A percentile compares a stretch with the other conserved stretches of the same genome.
These are phyloP conservation scores for Penicillium verrucosum DNA, from an alignment of 2,329 filamentous ascomycete genomes.

Conservation along the genomic window DNA sequence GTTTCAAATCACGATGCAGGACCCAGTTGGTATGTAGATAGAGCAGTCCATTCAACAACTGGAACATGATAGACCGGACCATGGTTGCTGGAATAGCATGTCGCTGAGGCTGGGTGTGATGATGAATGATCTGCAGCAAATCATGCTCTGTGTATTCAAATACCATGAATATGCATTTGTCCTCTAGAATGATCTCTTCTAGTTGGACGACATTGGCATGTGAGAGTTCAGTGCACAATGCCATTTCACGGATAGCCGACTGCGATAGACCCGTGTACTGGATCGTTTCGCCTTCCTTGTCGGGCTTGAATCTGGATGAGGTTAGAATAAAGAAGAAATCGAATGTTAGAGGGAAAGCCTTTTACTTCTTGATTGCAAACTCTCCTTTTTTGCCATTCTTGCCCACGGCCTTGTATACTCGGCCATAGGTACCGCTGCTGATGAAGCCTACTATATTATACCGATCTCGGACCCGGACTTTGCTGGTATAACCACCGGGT, in stretches of 20 bases:
- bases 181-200: slow-evolving; percentile 93
- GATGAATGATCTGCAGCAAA: slow-evolving; percentile 94
- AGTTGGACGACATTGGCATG: slow-evolving; percentile 88
- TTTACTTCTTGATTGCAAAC: slow-evolving; percentile 95
- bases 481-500: slow-evolving; percentile 58
- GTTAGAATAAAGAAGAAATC: slow-evolving; percentile 14
- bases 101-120: slow-evolving; percentile 84
- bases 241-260: slow-evolving; percentile 96
- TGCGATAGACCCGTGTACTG: slow-evolving; percentile 98
- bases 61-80: slow-evolving; percentile 92
- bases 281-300: slow-evolving; percentile 93
- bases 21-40: slow-evolving; percentile 98
- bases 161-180: slow-evolving; percentile 99
- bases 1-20: slow-evolving; percentile 92
- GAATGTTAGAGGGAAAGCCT: slow-evolving; percentile 16
- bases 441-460: slow-evolving; percentile 99
- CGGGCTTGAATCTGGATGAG: slow-evolving; percentile 72
- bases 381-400: slow-evolving; percentile 71
- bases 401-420: slow-evolving; percentile 91
- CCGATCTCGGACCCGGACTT: slow-evolving; percentile 84
- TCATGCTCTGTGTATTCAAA: slow-evolving; percentile 99
- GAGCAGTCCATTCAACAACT: slow-evolving; percentile 88
- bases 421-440: slow-evolving; percentile 93
- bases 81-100: slow-evolving; percentile 85
- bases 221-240: slow-evolving; percentile 84